Evolutionary conservation across 2,329 filamentous ascomycete genomes (phyloP), one percentile per base, ranked within the genome.

Genomic region (Colletotrichum musicola): DNA sequence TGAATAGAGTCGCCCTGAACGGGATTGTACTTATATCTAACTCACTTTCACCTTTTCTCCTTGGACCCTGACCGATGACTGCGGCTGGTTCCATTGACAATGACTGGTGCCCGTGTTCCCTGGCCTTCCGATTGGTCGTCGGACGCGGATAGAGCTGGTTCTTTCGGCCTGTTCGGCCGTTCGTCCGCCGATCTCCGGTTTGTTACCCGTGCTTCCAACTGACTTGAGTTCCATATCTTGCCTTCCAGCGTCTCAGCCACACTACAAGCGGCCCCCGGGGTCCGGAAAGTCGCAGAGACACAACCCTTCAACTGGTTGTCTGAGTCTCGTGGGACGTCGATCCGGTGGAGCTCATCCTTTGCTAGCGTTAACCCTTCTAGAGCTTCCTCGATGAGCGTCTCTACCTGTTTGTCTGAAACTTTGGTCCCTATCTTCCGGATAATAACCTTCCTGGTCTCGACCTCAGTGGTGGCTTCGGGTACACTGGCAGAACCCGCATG

Each of bases 211-310:
- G 62, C 44, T 13, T 69, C 67, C n/a, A 67, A 40, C 14, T 13
- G 14, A 18, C 51, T 35, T 2, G 50, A 22, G 10, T 55, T 60
- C 51, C 51, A 69, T 1, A 25, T 30, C 40, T 42, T 61, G 13
- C 57, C 67, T 1, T 67, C 38, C 13, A 69, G 53, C 1, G 46
- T 25, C 4, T 69, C 51, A 13, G 49, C 42, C 9, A 58, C 53
- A 16, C 53, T 46, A 6, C 42, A 12, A 4, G 67, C 67, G 22
- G 42, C 47, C 22, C 38, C 49, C 44, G 44, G 42, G 6, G 50
- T 59, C 18, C 53, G 58, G 44, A 69, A 69, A 12, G 56, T 58
- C 6, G 53, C 66, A 51, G 61, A 69, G 6, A 57, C 62, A 13
- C 57, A 40, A 6, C 66, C 66, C 44, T 49, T 58, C 14, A 38